Percentiles rank a stretch among this genome's conserved stretches.
Evolutionary conservation across 345 rosid species (phyloP).

Genomic region (Hibiscus syriacus): DNA sequence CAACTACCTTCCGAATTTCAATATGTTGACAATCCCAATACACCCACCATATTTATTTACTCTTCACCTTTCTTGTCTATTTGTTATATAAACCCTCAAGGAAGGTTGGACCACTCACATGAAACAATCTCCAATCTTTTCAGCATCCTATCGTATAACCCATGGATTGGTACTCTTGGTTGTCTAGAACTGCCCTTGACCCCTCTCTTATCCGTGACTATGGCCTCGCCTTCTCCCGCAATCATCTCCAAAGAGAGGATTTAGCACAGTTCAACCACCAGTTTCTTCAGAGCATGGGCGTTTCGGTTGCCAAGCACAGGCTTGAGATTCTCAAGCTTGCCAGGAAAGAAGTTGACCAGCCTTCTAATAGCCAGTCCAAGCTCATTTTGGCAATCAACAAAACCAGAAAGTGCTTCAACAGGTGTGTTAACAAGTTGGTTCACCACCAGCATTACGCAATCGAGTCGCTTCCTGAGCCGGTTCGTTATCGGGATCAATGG

Average conservation of each 20-base stretch:
- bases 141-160: no score
- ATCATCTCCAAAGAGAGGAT: no score
- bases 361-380: no score
- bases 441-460: slow-evolving; percentile 21
- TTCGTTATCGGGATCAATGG: slow-evolving; percentile 12
- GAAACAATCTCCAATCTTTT: background rate
- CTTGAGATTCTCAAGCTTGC: slow-evolving; percentile 73
- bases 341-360: slow-evolving; percentile 28
- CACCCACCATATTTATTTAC: slow-evolving; percentile 22
- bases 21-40: no score
- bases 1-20: no score
- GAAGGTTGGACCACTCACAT: slow-evolving; percentile 2
- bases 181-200: slow-evolving; percentile 53
- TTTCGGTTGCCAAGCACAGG: no score
- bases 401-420: no score
- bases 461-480: slow-evolving; percentile 25
- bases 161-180: slow-evolving; percentile 92
- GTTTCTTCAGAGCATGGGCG: no score
- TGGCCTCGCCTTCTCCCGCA: no score
- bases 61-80: slow-evolving; percentile 18
- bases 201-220: slow-evolving; percentile 39
- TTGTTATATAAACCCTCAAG: slow-evolving; percentile 6
- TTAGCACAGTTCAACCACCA: no score
- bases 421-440: no score
- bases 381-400: no score